Evolutionary conservation across 306 rosid species (phyloP).

Genomic region (Casuarina glauca): DNA sequence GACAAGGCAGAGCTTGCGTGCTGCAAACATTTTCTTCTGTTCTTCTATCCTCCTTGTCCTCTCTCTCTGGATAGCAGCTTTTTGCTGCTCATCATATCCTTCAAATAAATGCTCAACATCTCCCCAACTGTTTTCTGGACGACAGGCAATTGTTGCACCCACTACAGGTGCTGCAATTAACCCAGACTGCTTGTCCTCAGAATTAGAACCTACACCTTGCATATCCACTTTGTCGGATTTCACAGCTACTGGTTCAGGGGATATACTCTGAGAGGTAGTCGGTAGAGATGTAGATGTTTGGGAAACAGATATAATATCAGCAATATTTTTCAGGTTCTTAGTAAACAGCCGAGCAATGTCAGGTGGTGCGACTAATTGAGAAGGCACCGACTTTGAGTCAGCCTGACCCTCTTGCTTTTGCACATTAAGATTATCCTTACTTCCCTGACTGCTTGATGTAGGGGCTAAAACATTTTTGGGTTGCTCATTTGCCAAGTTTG

Average conservation of each 20-base stretch:
- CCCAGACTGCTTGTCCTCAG: conserved; percentile 46
- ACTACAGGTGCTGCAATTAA: conserved; percentile 46
- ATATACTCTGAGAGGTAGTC: conserved; percentile 41
- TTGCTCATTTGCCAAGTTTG: conserved; percentile 66
- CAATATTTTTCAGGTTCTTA: conserved; percentile 77
- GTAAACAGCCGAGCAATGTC: conserved; percentile 82
- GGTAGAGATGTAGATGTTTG: conserved; percentile 49
- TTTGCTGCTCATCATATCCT: conserved; percentile 89
- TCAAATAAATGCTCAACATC: conserved; percentile 88
- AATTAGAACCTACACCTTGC: conserved; percentile 39
- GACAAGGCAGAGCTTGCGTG: conserved; percentile 88
- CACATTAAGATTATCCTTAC: conserved; percentile 47
- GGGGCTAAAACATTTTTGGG: conserved; percentile 41
- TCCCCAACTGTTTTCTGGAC: conserved; percentile 68
- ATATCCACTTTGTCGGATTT: conserved; percentile 52
- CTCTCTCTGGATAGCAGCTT: conserved; percentile 94
- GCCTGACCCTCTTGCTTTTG: conserved; percentile 55
- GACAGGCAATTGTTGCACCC: conserved; percentile 43
- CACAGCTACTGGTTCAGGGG: conserved; percentile 48
- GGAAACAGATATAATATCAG: conserved; percentile 73
- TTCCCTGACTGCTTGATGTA: conserved; percentile 37
- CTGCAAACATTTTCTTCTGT: conserved; percentile 93
- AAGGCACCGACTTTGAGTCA: conserved; percentile 43
- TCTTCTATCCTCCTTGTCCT: conserved; percentile 89
- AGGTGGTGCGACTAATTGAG: conserved; percentile 50